Evolutionary conservation across 108 stramenopile species (phyloP).

Genomic region (Hondaea fermentalgiana): DNA sequence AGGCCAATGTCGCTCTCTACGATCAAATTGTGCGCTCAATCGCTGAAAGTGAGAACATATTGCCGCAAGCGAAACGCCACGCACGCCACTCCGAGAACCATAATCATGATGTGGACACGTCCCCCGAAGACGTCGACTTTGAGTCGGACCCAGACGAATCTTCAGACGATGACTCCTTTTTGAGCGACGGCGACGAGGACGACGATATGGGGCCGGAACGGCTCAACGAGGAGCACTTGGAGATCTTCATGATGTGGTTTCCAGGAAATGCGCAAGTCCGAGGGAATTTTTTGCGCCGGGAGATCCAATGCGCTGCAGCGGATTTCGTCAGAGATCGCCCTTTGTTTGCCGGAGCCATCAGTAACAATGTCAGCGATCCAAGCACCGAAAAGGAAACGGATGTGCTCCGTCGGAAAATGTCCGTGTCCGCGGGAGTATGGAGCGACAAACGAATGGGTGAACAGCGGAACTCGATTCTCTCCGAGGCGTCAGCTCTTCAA

Average conservation of each 20-base stretch:
- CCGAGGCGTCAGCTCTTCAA: too few relatives aligned
- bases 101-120: neutral
- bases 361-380: neutral
- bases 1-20: neutral
- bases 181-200: neutral
- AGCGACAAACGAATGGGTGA: too few relatives aligned
- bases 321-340: neutral
- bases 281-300: neutral
- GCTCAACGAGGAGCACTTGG: neutral
- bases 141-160: neutral
- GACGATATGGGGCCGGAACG: neutral
- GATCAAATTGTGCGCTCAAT: neutral
- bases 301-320: neutral
- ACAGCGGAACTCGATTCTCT: too few relatives aligned
- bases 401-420: neutral
- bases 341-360: neutral
- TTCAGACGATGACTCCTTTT: neutral
- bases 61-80: neutral
- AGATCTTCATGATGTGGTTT: neutral
- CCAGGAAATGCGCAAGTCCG: neutral
- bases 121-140: neutral
- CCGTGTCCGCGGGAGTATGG: neutral
- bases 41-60: neutral
- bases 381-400: neutral
- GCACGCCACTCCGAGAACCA: neutral